Conservation (phyloP, 2,329 filamentous ascomycete genomes). For the Beauveria caledonica region DNA sequence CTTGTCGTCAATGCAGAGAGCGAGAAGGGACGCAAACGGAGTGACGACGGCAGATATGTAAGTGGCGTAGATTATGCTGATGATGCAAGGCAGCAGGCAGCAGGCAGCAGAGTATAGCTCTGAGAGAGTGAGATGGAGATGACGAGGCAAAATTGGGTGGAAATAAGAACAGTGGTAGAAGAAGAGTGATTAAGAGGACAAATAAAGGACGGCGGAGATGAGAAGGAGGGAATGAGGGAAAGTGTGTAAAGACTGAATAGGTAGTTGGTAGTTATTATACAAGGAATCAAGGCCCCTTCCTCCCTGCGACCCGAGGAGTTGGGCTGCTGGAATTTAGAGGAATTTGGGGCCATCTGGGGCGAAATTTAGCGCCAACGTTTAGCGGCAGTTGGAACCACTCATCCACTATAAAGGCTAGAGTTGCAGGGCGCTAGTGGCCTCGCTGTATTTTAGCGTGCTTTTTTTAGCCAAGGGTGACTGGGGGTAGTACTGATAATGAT, state of each 20-base stretch:
- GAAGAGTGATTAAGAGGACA: background rate
- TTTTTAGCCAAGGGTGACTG: too few relatives aligned
- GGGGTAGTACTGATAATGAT: too few relatives aligned
- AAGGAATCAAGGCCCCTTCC: background rate
- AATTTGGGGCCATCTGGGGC: background rate
- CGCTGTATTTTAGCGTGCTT: background rate
- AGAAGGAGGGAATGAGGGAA: background rate
- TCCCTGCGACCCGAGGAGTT: constrained; percentile 1
- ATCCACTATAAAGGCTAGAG: constrained; percentile 6
- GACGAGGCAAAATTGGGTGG: background rate
- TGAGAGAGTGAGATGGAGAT: background rate
- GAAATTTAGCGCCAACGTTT: background rate
- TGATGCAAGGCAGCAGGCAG: background rate
- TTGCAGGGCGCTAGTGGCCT: constrained; percentile 1
- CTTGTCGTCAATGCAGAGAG: background rate
- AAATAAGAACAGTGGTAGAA: background rate
- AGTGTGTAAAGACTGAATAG: constrained; percentile 3
- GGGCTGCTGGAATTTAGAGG: background rate
- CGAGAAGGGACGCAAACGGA: background rate
- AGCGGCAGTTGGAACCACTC: background rate
- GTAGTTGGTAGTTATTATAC: constrained; percentile 1
- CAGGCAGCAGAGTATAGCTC: background rate
- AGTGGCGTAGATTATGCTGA: constrained; percentile 4
- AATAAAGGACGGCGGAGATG: background rate
- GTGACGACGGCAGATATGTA: background rate